Evolutionary conservation across 2,329 filamentous ascomycete species (phyloP).

Genomic region (Neopestalotiopsis rosae): DNA sequence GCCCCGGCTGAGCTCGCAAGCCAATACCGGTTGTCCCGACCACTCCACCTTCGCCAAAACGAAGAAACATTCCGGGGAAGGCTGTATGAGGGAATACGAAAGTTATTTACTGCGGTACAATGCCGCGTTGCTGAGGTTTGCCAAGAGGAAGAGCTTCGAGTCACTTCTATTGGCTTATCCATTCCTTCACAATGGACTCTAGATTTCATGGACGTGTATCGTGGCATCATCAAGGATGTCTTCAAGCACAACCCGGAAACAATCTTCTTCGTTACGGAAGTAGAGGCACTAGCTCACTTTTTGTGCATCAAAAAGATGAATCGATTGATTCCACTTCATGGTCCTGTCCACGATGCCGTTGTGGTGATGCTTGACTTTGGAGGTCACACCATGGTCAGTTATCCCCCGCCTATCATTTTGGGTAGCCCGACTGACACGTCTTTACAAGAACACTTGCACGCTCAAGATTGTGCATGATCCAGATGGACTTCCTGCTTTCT

Average conservation of each 20-base stretch:
- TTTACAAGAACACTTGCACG: slow-evolving; percentile 21
- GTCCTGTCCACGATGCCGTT: slow-evolving; percentile 15
- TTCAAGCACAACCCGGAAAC: neutral
- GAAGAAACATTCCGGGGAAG: slow-evolving; percentile 13
- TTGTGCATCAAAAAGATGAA: slow-evolving; percentile 18
- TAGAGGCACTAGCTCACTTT: slow-evolving; percentile 22
- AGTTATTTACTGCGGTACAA: slow-evolving; percentile 17
- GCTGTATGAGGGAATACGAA: slow-evolving; percentile 17
- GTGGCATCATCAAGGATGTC: slow-evolving; percentile 13
- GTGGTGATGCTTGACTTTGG: slow-evolving; percentile 23
- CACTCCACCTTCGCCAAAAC: neutral
- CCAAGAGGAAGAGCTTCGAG: neutral
- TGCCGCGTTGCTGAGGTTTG: slow-evolving; percentile 18
- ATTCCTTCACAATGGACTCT: slow-evolving; percentile 24
- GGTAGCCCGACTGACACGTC: neutral
- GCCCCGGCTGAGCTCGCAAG: slow-evolving; percentile 20
- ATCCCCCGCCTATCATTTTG: neutral
- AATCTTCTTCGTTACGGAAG: slow-evolving; percentile 21
- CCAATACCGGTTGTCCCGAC: slow-evolving; percentile 17
- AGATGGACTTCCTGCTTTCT: slow-evolving; percentile 19
- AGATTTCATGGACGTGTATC: slow-evolving; percentile 23
- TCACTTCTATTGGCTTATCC: slow-evolving; percentile 21
- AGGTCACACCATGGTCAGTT: slow-evolving; percentile 23
- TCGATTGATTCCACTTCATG: neutral
- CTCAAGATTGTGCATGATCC: slow-evolving; percentile 20